These are phyloP conservation scores for Asparagopsis taxiformis DNA, from an alignment of 31 red algal species.

Conservation along the genomic window DNA sequence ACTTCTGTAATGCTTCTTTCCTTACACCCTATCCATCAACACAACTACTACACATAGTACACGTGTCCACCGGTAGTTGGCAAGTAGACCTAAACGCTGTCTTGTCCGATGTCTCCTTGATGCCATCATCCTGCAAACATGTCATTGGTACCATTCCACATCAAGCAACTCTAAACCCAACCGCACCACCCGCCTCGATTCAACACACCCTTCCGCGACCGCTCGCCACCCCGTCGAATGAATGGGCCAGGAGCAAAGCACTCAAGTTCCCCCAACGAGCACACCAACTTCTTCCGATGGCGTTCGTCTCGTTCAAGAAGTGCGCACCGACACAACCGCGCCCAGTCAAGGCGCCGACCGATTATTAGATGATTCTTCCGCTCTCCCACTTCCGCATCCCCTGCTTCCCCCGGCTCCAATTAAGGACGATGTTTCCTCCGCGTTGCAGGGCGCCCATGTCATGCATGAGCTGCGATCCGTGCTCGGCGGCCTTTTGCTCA, in stretches of 20 bases:
- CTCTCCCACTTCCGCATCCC: slow-evolving; percentile 38
- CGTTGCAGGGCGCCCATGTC: slow-evolving; percentile 45
- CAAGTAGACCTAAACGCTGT: too few relatives aligned
- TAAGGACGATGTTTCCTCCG: slow-evolving; percentile 42
- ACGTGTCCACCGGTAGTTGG: too few relatives aligned
- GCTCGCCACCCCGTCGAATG: too few relatives aligned
- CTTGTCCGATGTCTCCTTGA: too few relatives aligned
- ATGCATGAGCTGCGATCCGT: slow-evolving; percentile 50
- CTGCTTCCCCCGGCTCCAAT: slow-evolving; percentile 35
- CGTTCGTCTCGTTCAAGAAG: slow-evolving; percentile 21
- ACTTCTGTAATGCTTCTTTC: too few relatives aligned
- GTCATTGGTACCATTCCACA: too few relatives aligned
- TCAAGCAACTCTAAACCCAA: too few relatives aligned
- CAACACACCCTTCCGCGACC: too few relatives aligned
- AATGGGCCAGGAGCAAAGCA: slow-evolving; percentile 75
- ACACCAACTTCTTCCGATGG: slow-evolving; percentile 8
- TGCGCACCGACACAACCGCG: slow-evolving; percentile 1
- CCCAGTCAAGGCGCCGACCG: slow-evolving; percentile 7
- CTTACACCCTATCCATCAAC: too few relatives aligned
- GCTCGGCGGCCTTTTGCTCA: slow-evolving; percentile 22
- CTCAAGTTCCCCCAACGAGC: slow-evolving; percentile 4
- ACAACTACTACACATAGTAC: too few relatives aligned
- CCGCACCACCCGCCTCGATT: too few relatives aligned
- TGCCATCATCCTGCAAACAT: too few relatives aligned
- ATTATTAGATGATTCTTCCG: slow-evolving; percentile 20